These are phyloP conservation scores for Globisporangium echinulatum DNA, from an alignment of 352 stramenopile genomes.

Conservation along the genomic window DNA sequence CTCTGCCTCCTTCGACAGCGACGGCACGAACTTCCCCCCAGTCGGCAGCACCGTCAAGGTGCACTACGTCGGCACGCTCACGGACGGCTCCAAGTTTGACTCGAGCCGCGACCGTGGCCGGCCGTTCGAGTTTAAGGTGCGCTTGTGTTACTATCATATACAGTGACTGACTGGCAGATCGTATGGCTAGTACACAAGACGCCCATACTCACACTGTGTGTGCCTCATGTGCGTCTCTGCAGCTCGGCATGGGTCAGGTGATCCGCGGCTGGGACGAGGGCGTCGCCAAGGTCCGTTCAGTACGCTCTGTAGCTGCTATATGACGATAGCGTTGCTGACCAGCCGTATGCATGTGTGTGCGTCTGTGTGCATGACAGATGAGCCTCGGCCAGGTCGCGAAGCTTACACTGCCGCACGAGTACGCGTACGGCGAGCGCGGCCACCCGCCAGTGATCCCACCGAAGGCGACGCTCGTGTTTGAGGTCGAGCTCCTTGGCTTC, in stretches of 20 bases:
- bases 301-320: too few species aligned
- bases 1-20: conserved; percentile 20
- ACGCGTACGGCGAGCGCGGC: conserved; percentile 90
- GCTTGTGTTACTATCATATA: not conserved
- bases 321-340: too few species aligned
- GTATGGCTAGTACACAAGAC: not conserved
- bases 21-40: conserved; percentile 74
- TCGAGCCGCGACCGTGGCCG: conserved; percentile 68
- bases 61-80: conserved; percentile 76
- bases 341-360: not conserved
- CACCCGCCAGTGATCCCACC: conserved; percentile 88
- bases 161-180: not conserved
- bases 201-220: not conserved
- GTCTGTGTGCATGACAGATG: conserved; percentile 35
- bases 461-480: conserved; percentile 91
- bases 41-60: conserved; percentile 61
- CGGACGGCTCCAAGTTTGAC: conserved; percentile 77
- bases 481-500: conserved; percentile 88
- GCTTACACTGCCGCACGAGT: conserved; percentile 90
- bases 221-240: not conserved
- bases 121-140: conserved; percentile 69
- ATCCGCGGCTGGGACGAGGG: conserved; percentile 79
- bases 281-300: conserved; percentile 26
- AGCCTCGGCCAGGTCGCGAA: conserved; percentile 91
- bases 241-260: conserved; percentile 68